Evolutionary conservation across 805 yeast genomes (phyloP).

Genomic region (Wickerhamiella kurtzmanii): DNA sequence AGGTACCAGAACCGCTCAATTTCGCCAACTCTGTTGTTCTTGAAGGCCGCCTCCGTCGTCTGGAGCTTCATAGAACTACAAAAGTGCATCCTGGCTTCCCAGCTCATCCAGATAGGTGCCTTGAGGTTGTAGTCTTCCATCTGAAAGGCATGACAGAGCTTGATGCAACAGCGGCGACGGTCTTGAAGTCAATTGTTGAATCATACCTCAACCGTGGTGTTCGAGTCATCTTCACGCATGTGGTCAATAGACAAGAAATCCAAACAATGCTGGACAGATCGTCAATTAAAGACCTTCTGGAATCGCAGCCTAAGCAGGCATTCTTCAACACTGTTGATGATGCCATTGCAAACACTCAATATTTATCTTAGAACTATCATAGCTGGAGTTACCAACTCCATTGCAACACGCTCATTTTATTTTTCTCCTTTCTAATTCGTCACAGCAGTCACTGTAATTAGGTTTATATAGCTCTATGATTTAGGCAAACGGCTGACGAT

Average conservation of each 20-base stretch:
- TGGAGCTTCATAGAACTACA: conserved; percentile 67
- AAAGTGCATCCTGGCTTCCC: conserved; percentile 66
- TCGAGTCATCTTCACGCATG: conserved; percentile 46
- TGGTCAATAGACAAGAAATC: conserved; percentile 37
- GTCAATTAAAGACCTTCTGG: conserved; percentile 36
- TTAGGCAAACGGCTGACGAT: background rate
- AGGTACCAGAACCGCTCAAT: conserved; percentile 77
- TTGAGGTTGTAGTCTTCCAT: conserved; percentile 56
- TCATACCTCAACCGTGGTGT: conserved; percentile 42
- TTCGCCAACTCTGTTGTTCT: conserved; percentile 77
- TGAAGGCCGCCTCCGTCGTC: conserved; percentile 47
- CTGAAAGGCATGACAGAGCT: conserved; percentile 68
- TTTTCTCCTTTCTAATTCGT: background rate
- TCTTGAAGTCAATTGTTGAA: conserved; percentile 45
- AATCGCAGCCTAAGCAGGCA: conserved; percentile 24
- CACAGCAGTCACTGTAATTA: too few relatives aligned
- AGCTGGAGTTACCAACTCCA: background rate
- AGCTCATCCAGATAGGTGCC: conserved; percentile 31
- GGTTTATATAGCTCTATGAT: background rate
- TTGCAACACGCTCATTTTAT: background rate
- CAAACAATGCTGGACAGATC: conserved; percentile 38
- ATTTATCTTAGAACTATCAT: background rate
- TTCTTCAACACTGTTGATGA: conserved; percentile 41
- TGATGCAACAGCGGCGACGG: conserved; percentile 71
- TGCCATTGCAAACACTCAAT: conserved; percentile 30